Percentiles rank a stretch among this genome's conserved stretches.
Evolutionary conservation across 2,329 filamentous ascomycete genomes (phyloP).

Genomic region (Teratosphaeria gauchensis): DNA sequence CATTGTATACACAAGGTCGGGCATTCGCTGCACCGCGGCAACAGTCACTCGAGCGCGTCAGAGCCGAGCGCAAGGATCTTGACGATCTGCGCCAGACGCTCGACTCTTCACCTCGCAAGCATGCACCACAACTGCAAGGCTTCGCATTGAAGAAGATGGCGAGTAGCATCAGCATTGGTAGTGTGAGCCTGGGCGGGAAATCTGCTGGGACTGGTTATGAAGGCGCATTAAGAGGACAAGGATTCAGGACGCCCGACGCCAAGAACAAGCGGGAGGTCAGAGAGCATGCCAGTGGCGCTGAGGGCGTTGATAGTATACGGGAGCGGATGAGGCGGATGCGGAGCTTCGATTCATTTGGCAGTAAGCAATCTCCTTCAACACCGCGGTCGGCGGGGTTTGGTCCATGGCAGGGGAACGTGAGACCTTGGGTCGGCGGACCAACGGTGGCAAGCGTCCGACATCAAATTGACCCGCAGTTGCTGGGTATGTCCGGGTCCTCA

Average conservation of each 20-base stretch:
- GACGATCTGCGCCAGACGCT: slow-evolving; percentile 32
- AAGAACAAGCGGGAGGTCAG: background rate
- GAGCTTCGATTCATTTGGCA: slow-evolving; percentile 20
- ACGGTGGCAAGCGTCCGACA: background rate
- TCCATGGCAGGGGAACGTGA: slow-evolving; percentile 3
- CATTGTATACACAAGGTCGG: slow-evolving; percentile 39
- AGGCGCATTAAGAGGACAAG: slow-evolving; percentile 11
- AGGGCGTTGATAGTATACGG: slow-evolving; percentile 9
- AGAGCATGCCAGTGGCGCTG: background rate
- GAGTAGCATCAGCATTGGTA: slow-evolving; percentile 17
- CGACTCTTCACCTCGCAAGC: slow-evolving; percentile 37
- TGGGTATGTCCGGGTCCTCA: background rate
- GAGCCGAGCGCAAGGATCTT: slow-evolving; percentile 32
- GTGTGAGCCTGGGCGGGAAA: slow-evolving; percentile 9
- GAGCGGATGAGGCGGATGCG: slow-evolving; percentile 17
- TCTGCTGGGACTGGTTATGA: background rate
- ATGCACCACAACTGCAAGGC: slow-evolving; percentile 11
- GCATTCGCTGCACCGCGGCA: slow-evolving; percentile 44
- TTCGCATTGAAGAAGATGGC: slow-evolving; percentile 14
- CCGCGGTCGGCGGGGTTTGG: background rate
- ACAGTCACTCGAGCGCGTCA: slow-evolving; percentile 40
- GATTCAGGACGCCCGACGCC: slow-evolving; percentile 15
- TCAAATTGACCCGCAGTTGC: background rate
- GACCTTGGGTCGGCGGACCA: background rate
- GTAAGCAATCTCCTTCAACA: slow-evolving; percentile 9